A percentile compares a stretch with the other conserved stretches of the same genome.
Conservation (phyloP, 345 rosid genomes). For the Moricandia arvensis region DNA sequence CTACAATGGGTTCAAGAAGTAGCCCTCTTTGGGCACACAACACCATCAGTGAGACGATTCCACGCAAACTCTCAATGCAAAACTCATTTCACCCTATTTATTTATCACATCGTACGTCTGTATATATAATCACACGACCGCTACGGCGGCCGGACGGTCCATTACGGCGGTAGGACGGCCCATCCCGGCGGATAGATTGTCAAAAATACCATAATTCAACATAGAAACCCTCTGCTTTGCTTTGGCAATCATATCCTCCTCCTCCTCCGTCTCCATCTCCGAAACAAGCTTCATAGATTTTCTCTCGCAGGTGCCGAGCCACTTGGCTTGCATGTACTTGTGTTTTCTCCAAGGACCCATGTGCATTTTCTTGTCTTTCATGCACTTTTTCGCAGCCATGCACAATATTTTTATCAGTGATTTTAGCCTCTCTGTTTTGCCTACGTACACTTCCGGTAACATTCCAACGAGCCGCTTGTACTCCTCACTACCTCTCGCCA, state of each 20-base stretch:
- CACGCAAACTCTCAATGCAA: constrained; percentile 13
- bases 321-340: constrained; percentile 88
- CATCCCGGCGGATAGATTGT: constrained; percentile 15
- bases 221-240: constrained; percentile 34
- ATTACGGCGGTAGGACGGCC: constrained; percentile 20
- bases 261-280: constrained; percentile 16
- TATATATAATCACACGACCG: constrained; percentile 25
- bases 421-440: constrained; percentile 69
- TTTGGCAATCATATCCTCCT: neutral
- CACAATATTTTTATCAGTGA: constrained; percentile 70
- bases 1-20: constrained; percentile 1
- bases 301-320: constrained; percentile 61
- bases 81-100: constrained; percentile 14
- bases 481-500: constrained; percentile 65
- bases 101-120: neutral
- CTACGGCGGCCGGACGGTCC: constrained; percentile 24
- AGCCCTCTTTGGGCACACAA: constrained; percentile 15
- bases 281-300: constrained; percentile 11
- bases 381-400: constrained; percentile 61
- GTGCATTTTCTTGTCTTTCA: constrained; percentile 88
- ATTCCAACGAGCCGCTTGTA: constrained; percentile 50
- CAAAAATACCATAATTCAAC: constrained; percentile 30
- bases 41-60: constrained; percentile 2
- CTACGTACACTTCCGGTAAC: constrained; percentile 71
- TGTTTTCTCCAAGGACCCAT: constrained; percentile 97